Evolutionary conservation across 345 rosid genomes (phyloP).

Genomic region (Atalantia buxifolia): DNA sequence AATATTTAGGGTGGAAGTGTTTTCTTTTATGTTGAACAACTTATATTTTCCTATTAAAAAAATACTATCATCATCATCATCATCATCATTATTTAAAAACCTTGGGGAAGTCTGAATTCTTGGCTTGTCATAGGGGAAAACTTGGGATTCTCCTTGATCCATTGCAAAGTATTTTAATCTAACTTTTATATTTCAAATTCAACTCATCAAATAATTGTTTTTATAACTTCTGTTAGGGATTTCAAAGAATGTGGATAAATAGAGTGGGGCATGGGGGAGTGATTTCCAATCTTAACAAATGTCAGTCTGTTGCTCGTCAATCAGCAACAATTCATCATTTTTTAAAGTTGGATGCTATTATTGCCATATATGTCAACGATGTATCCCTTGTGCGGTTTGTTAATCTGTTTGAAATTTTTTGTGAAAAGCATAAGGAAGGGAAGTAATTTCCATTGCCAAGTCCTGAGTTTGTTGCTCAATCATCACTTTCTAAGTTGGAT

Average conservation of each 20-base stretch:
- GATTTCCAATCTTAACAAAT: not conserved
- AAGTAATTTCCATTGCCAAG: not conserved
- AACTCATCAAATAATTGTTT: not conserved
- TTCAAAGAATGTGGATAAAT: not conserved
- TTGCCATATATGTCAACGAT: not conserved
- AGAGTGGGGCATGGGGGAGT: not conserved
- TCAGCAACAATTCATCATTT: not conserved
- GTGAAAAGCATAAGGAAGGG: not conserved
- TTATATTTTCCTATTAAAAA: no score
- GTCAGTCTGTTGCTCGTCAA: not conserved
- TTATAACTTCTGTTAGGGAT: not conserved
- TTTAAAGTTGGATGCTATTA: not conserved
- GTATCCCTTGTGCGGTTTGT: not conserved
- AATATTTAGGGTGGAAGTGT: not conserved
- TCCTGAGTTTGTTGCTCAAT: not conserved
- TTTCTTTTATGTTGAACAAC: not conserved
- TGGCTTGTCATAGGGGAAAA: not conserved
- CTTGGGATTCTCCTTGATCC: not conserved
- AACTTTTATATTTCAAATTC: not conserved
- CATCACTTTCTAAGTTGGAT: not conserved
- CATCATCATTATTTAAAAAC: not conserved
- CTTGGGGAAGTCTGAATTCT: not conserved
- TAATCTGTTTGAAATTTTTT: not conserved
- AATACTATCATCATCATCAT: no score
- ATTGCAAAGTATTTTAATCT: not conserved